Percentiles rank a stretch among this genome's conserved stretches.
Evolutionary conservation across 2,329 filamentous ascomycete species (phyloP).

Genomic region (Trichophyton verrucosum): DNA sequence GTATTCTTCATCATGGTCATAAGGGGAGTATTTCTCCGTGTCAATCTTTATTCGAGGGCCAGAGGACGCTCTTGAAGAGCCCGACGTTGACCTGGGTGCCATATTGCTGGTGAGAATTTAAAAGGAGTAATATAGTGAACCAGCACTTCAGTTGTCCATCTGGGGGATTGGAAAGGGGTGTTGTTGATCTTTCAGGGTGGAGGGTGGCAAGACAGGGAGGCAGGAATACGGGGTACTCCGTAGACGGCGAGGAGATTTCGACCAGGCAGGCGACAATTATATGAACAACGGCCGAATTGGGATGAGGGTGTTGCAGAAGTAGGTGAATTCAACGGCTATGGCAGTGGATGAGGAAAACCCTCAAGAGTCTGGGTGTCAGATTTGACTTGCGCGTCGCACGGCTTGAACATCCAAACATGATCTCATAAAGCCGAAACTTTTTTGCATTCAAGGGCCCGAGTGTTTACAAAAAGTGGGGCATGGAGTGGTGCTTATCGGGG

Average conservation of each 20-base stretch:
- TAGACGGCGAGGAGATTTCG: neutral
- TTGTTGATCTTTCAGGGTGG: neutral
- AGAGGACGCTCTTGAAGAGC: neutral
- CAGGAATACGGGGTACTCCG: neutral
- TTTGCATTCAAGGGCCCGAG: neutral
- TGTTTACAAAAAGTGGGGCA: neutral
- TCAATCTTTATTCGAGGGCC: constrained; percentile 9
- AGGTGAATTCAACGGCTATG: neutral
- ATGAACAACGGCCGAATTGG: neutral
- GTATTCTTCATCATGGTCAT: constrained; percentile 22
- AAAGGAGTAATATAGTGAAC: neutral
- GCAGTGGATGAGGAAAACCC: neutral
- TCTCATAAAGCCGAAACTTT: neutral
- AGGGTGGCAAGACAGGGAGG: neutral
- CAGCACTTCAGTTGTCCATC: neutral
- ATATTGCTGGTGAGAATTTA: neutral
- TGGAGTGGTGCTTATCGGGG: neutral
- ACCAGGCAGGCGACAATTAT: neutral
- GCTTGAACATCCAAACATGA: neutral
- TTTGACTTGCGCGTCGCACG: neutral
- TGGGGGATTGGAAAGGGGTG: neutral
- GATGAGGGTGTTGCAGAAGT: neutral
- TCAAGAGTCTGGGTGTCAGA: neutral
- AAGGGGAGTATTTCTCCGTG: constrained; percentile 16
- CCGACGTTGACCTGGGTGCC: neutral